Evolutionary conservation across 495 filamentous ascomycete genomes (phyloP).

Genomic region (Tuber borchii): DNA sequence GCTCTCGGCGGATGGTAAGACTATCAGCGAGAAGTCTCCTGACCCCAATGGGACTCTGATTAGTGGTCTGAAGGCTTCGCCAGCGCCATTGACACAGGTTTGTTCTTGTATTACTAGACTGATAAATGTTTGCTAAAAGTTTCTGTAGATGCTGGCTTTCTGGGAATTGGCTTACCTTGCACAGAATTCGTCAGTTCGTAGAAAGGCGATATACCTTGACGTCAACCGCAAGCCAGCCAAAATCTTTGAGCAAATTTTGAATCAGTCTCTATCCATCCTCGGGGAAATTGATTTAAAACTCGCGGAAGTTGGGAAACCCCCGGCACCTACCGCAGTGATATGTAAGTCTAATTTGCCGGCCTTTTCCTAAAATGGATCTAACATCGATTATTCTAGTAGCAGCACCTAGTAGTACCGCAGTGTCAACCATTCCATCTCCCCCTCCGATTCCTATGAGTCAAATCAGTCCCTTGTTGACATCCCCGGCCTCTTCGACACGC

Average conservation of each 20-base stretch:
- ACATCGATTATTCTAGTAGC: conserved; percentile 12
- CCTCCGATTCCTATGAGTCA: conserved; percentile 28
- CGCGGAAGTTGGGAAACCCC: conserved; percentile 52
- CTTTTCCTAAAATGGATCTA: conserved; percentile 6
- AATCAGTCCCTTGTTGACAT: conserved; percentile 14
- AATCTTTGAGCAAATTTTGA: conserved; percentile 72
- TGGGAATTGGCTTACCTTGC: conserved; percentile 83
- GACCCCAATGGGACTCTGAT: conserved; percentile 90
- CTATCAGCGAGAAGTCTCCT: conserved; percentile 73
- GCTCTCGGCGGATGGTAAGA: conserved; percentile 64
- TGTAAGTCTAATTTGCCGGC: conserved; percentile 15
- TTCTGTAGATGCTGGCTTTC: conserved; percentile 66
- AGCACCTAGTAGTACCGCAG: conserved; percentile 3
- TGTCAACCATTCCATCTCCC: conserved; percentile 14
- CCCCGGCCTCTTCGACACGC: conserved; percentile 10
- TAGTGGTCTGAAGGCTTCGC: conserved; percentile 66
- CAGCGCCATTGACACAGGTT: conserved; percentile 57
- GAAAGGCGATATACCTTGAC: conserved; percentile 79
- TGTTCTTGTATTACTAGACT: conserved; percentile 10
- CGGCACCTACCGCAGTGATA: conserved; percentile 13
- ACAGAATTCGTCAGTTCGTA: conserved; percentile 60
- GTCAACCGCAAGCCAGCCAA: conserved; percentile 73
- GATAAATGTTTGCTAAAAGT: neutral
- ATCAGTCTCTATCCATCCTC: conserved; percentile 60
- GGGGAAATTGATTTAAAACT: conserved; percentile 60